Conservation (phyloP, 2,329 filamentous ascomycete genomes). For the Colletotrichum sp. region DNA sequence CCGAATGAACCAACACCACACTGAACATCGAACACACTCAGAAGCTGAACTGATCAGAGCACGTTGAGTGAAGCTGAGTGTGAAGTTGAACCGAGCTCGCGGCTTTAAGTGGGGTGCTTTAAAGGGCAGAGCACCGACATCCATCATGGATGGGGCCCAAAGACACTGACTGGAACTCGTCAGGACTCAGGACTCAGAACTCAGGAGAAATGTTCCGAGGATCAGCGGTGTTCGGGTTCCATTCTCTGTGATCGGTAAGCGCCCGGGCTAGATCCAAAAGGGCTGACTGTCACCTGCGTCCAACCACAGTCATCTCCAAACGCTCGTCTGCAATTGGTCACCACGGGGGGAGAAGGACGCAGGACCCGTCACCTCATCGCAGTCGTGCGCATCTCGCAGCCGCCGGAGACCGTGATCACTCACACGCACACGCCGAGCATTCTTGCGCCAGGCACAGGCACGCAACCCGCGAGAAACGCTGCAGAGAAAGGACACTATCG, state of each 20-base stretch:
- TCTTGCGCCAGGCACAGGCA: background rate
- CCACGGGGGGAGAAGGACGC: background rate
- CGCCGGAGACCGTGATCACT: background rate
- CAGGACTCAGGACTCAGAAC: background rate
- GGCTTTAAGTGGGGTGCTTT: background rate
- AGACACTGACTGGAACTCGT: background rate
- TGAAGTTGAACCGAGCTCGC: background rate
- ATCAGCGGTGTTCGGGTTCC: background rate
- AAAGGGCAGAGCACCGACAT: background rate
- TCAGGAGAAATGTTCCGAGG: background rate
- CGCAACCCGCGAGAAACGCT: background rate
- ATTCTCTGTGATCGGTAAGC: constrained; percentile 1
- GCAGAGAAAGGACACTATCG: background rate
- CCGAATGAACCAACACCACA: background rate
- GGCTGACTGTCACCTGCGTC: background rate
- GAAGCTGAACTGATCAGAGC: background rate
- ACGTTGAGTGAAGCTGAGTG: background rate
- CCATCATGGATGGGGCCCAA: background rate
- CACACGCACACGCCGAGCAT: background rate
- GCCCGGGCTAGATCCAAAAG: background rate
- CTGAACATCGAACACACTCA: background rate
- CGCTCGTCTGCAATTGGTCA: background rate
- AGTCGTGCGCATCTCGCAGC: background rate
- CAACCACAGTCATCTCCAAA: background rate
- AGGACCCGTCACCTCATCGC: background rate